A percentile compares a stretch with the other conserved stretches of the same genome.
Conservation (phyloP, 2,329 filamentous ascomycete species). For the Trichoderma sp. region DNA sequence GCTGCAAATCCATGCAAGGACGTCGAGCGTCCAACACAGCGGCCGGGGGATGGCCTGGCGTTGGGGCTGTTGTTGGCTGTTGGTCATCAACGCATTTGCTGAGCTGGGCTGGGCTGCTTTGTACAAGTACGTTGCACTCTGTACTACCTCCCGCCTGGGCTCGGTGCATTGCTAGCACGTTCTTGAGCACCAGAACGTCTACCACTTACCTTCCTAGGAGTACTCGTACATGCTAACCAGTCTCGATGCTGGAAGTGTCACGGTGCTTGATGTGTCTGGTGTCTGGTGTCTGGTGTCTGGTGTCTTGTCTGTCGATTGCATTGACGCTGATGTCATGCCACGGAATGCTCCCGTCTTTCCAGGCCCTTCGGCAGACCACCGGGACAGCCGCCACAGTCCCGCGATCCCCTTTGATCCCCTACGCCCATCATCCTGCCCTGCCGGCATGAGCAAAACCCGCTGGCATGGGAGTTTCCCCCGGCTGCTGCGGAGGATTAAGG, state of each 20-base stretch:
- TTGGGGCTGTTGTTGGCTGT: conserved; percentile 13
- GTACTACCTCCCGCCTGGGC: background rate
- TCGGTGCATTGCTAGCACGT: background rate
- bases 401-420: background rate
- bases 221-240: too few species aligned
- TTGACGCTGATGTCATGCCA: background rate
- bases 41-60: conserved; percentile 1
- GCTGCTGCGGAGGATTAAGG: background rate
- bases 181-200: background rate
- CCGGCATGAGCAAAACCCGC: background rate
- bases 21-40: conserved; percentile 12
- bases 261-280: background rate
- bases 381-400: background rate
- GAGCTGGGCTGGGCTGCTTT: background rate
- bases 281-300: too few species aligned
- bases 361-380: background rate
- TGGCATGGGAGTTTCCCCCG: background rate
- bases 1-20: conserved; percentile 14
- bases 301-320: background rate
- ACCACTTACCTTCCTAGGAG: background rate
- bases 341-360: too few species aligned
- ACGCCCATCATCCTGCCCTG: background rate
- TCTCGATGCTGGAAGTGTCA: background rate
- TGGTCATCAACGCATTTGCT: conserved; percentile 9
- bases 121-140: background rate